These are phyloP conservation scores for Monilinia fructicola DNA, from an alignment of 2,329 filamentous ascomycete genomes.

Conservation along the genomic window DNA sequence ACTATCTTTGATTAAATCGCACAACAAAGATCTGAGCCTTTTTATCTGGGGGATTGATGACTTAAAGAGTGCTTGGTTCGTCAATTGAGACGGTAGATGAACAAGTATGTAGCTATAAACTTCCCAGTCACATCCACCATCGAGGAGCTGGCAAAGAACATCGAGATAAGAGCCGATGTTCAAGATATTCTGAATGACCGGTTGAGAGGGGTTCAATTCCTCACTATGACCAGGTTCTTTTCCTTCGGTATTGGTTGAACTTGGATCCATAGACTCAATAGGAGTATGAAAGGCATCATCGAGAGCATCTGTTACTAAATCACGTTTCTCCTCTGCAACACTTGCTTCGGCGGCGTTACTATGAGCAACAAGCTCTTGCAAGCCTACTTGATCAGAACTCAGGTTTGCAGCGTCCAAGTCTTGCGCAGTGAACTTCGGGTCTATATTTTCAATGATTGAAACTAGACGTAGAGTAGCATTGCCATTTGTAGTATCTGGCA, in stretches of 20 bases:
- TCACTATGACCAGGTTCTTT: not conserved
- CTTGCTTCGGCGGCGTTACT: not conserved
- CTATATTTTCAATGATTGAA: conserved; percentile 30
- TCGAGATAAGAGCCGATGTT: conserved; percentile 64
- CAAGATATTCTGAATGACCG: conserved; percentile 26
- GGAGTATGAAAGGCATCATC: not conserved
- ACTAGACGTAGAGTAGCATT: conserved; percentile 40
- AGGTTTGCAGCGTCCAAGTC: not conserved
- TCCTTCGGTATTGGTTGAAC: not conserved
- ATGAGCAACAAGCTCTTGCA: not conserved
- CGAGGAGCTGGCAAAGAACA: conserved; percentile 69
- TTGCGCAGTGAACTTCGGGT: conserved; percentile 12
- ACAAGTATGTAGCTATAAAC: conserved; percentile 87
- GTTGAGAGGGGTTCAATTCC: not conserved
- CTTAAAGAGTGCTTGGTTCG: conserved; percentile 83
- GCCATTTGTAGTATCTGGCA: conserved; percentile 48
- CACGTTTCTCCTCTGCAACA: not conserved
- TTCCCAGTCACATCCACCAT: conserved; percentile 81
- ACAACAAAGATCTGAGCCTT: conserved; percentile 71
- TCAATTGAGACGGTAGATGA: conserved; percentile 81
- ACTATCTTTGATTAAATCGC: conserved; percentile 77
- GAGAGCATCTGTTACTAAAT: not conserved
- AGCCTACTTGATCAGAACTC: not conserved
- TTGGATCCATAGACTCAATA: not conserved
- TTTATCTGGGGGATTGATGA: conserved; percentile 73